Conservation (phyloP, 1,284 basidiomycete species). For the Trichosporon sp. region DNA sequence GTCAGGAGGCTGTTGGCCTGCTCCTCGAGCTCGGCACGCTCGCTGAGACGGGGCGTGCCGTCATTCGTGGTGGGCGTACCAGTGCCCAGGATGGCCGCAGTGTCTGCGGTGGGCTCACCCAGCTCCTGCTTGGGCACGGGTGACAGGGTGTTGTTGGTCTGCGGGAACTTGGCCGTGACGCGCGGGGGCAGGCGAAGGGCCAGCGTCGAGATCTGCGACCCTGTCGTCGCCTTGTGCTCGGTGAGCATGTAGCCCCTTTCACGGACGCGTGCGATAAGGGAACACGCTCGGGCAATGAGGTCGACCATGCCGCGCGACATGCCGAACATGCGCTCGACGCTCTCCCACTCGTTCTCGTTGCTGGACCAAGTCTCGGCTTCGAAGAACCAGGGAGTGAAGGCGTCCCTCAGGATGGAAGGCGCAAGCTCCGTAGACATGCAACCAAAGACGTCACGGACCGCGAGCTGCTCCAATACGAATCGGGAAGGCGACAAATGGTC, state of each 20-base stretch:
- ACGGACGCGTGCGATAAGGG: slow-evolving; percentile 39
- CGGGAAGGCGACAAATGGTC: slow-evolving; percentile 46
- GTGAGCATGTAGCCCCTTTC: slow-evolving; percentile 30
- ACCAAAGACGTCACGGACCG: slow-evolving; percentile 53
- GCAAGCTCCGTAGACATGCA: slow-evolving; percentile 52
- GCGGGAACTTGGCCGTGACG: slow-evolving; percentile 32
- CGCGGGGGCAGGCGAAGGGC: slow-evolving; percentile 31
- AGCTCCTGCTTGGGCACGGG: slow-evolving; percentile 19
- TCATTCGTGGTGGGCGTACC: slow-evolving; percentile 15
- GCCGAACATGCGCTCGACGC: slow-evolving; percentile 53
- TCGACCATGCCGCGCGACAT: slow-evolving; percentile 52
- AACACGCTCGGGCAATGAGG: slow-evolving; percentile 48
- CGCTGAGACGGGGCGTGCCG: slow-evolving; percentile 20
- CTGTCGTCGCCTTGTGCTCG: slow-evolving; percentile 28
- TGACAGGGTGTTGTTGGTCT: slow-evolving; percentile 15
- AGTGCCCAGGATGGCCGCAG: slow-evolving; percentile 9
- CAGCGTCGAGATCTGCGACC: slow-evolving; percentile 29
- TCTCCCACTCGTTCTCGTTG: slow-evolving; percentile 51
- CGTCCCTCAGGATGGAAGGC: slow-evolving; percentile 48
- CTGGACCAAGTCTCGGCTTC: slow-evolving; percentile 48
- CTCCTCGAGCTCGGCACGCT: slow-evolving; percentile 36
- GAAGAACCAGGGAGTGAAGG: slow-evolving; percentile 54
- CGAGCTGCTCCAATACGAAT: slow-evolving; percentile 54
- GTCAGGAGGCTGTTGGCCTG: slow-evolving; percentile 45
- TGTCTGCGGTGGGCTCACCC: slow-evolving; percentile 10